A percentile compares a stretch with the other conserved stretches of the same genome.
These are phyloP conservation scores for Amoebophrya sp. DNA, from an alignment of 169 alveolate genomes.

Conservation along the genomic window DNA sequence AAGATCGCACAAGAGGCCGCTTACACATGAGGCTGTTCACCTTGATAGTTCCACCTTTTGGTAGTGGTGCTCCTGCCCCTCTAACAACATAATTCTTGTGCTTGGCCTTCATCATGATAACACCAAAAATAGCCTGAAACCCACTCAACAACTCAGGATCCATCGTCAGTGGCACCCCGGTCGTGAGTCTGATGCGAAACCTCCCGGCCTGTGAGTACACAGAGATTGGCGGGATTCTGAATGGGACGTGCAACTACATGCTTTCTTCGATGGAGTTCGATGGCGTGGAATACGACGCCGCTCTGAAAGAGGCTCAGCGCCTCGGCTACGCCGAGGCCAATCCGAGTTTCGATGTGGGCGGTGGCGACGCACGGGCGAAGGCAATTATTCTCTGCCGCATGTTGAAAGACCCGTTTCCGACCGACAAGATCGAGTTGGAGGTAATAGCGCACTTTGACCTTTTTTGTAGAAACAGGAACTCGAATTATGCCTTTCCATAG, in stretches of 20 bases:
- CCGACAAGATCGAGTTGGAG: not conserved
- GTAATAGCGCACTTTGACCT: too few species aligned
- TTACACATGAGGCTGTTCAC: too few species aligned
- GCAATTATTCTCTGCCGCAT: not conserved
- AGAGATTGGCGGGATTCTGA: not conserved
- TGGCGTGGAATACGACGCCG: not conserved
- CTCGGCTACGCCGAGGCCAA: slow-evolving; percentile 15
- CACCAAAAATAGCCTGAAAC: not conserved
- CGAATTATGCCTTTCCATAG: too few species aligned
- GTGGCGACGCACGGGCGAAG: slow-evolving; percentile 13
- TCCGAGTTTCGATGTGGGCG: not conserved
- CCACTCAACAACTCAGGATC: not conserved
- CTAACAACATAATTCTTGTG: too few species aligned
- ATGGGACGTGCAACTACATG: slow-evolving; percentile 15
- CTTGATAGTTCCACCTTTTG: too few species aligned
- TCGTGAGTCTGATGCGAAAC: not conserved
- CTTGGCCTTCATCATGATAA: too few species aligned
- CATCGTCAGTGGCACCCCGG: not conserved
- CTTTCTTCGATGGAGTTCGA: not conserved
- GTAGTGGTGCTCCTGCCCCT: too few species aligned
- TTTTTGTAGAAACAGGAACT: too few species aligned
- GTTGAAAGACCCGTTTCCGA: not conserved
- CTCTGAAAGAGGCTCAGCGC: not conserved
- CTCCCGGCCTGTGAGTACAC: not conserved
- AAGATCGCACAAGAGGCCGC: too few species aligned